These are phyloP conservation scores for Calonectria hawksworthii DNA, from an alignment of 2,329 filamentous ascomycete genomes.

Conservation along the genomic window DNA sequence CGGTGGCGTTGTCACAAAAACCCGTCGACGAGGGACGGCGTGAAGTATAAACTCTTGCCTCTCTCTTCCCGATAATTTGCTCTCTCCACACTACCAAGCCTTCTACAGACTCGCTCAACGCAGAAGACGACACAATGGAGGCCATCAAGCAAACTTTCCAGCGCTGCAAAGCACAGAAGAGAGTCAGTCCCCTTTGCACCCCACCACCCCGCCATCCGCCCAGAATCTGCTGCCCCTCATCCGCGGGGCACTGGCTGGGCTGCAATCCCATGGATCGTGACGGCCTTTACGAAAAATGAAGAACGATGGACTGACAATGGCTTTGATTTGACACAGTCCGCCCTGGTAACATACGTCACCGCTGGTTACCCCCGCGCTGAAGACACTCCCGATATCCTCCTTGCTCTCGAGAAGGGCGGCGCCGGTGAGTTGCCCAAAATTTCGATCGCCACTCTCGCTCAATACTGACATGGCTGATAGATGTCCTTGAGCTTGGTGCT, in stretches of 20 bases:
- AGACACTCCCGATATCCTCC: conserved; percentile 85
- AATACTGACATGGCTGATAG: conserved; percentile 53
- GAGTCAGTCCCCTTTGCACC: conserved; percentile 58
- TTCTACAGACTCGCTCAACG: conserved; percentile 1
- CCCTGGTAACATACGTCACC: conserved; percentile 96
- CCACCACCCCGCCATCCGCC: conserved; percentile 19
- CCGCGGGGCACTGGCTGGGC: conserved; percentile 40
- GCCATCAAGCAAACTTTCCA: conserved; percentile 71
- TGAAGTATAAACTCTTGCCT: conserved; percentile 19
- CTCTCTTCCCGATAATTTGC: conserved; percentile 16
- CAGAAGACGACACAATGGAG: conserved; percentile 61
- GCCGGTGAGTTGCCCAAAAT: conserved; percentile 71
- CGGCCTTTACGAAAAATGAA: neutral
- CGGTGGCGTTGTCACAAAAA: conserved; percentile 40
- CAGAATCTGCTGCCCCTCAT: conserved; percentile 44
- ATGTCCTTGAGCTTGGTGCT: conserved; percentile 95
- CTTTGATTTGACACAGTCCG: conserved; percentile 66
- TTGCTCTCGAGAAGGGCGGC: conserved; percentile 93
- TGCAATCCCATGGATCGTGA: conserved; percentile 6
- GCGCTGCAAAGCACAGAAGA: conserved; percentile 70
- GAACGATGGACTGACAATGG: conserved; percentile 38
- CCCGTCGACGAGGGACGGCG: neutral
- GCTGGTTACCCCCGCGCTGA: conserved; percentile 90
- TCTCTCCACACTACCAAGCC: neutral
- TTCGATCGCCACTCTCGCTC: neutral